A percentile compares a stretch with the other conserved stretches of the same genome.
Conservation (phyloP, 441 rosid genomes). For the Rhodomyrtus psidioides region DNA sequence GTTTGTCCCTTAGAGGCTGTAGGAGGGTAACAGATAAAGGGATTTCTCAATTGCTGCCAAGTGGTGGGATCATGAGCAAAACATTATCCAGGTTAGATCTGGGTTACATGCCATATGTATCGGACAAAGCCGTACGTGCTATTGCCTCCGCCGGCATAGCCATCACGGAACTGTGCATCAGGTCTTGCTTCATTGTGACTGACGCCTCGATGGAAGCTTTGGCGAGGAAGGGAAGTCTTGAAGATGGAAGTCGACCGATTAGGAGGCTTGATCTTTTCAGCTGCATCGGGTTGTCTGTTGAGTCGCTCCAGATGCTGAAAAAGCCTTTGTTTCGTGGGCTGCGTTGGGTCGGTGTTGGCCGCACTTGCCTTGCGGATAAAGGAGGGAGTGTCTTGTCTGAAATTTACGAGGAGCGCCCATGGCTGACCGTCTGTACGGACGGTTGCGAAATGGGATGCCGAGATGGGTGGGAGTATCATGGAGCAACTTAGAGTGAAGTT, state of each 20-base stretch:
- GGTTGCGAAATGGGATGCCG: slow-evolving; percentile 68
- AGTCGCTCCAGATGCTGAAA: slow-evolving; percentile 27
- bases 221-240: slow-evolving; percentile 24
- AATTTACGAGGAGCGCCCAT: slow-evolving; percentile 33
- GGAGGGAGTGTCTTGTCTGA: slow-evolving; percentile 6
- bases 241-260: slow-evolving; percentile 26
- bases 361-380: slow-evolving; percentile 23
- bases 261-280: slow-evolving; percentile 43
- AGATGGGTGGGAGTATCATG: slow-evolving; percentile 59
- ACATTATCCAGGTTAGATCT: slow-evolving; percentile 45
- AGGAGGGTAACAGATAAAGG: slow-evolving; percentile 60
- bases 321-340: slow-evolving; percentile 44
- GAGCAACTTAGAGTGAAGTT: background rate
- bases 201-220: slow-evolving; percentile 43
- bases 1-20: slow-evolving; percentile 54
- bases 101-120: slow-evolving; percentile 52
- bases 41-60: slow-evolving; percentile 28
- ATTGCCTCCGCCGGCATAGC: slow-evolving; percentile 28
- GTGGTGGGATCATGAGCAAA: slow-evolving; percentile 33
- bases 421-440: slow-evolving; percentile 48
- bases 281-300: slow-evolving; percentile 40
- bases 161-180: slow-evolving; percentile 44
- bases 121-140: slow-evolving; percentile 32
- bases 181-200: slow-evolving; percentile 43
- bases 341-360: slow-evolving; percentile 54